phyloP scores from a whole-genome alignment of 164 flowering plant species.

The Buxus sempervirens region DNA sequence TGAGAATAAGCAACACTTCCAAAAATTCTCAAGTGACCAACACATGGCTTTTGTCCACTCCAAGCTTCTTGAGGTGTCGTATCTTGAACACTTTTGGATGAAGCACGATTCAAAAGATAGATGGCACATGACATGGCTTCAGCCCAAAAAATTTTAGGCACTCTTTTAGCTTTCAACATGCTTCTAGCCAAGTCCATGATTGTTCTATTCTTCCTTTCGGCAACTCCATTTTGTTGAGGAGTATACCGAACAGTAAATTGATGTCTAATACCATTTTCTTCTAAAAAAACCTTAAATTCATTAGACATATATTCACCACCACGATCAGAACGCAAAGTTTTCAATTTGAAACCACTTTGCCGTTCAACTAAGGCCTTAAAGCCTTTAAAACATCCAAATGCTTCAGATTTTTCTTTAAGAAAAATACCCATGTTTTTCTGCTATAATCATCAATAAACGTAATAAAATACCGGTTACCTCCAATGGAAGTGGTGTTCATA shows the following conservation, averaged over 20 bases:
- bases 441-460: too few species aligned
- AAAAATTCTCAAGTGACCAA: not conserved
- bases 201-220: too few species aligned
- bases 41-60: slow-evolving; percentile 7
- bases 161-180: too few species aligned
- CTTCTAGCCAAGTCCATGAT: too few species aligned
- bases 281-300: not conserved
- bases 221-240: not conserved
- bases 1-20: slow-evolving; percentile 10
- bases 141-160: not conserved
- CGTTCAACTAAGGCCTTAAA: not conserved
- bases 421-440: too few species aligned
- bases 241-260: slow-evolving; percentile 4
- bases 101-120: slow-evolving; percentile 3
- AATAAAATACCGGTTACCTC: too few species aligned
- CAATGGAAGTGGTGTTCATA: too few species aligned
- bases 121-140: slow-evolving; percentile 10
- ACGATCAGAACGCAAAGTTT: not conserved
- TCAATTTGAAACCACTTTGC: not conserved
- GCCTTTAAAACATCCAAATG: not conserved
- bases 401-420: slow-evolving; percentile 2
- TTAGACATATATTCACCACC: slow-evolving; percentile 5
- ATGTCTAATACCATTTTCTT: slow-evolving; percentile 1
- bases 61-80: slow-evolving; percentile 16
- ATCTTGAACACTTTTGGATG: slow-evolving; percentile 3